A percentile compares a stretch with the other conserved stretches of the same genome.
Evolutionary conservation across 176 grass and related monocot species (phyloP).

Genomic region (Eremochloa ophiuroides): DNA sequence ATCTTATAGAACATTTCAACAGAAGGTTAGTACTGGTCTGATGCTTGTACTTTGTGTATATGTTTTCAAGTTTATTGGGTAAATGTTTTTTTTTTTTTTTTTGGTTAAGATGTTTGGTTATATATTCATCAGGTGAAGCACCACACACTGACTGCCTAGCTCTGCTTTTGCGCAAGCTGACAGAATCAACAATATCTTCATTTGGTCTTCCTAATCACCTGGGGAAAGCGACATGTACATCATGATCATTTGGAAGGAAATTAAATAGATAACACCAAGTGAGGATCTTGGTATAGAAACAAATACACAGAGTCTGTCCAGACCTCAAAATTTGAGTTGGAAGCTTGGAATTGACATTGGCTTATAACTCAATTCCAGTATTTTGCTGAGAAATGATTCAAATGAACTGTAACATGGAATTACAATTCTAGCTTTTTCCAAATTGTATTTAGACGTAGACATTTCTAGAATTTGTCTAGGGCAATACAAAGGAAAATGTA

Average conservation of each 20-base stretch:
- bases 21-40: constrained; percentile 24
- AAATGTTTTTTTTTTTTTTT: background rate
- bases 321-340: background rate
- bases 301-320: background rate
- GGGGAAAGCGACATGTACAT: background rate
- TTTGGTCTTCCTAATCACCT: background rate
- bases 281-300: background rate
- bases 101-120: background rate
- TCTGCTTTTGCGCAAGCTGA: constrained; percentile 8
- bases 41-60: background rate
- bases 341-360: constrained; percentile 7
- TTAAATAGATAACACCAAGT: background rate
- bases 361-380: background rate
- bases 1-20: constrained; percentile 5
- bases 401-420: background rate
- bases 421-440: constrained; percentile 3
- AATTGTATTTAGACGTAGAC: constrained; percentile 14
- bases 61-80: background rate
- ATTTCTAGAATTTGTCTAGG: constrained; percentile 22
- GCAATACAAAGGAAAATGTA: constrained; percentile 6
- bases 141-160: background rate
- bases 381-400: constrained; percentile 14
- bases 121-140: constrained; percentile 20
- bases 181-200: background rate
- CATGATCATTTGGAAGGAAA: constrained; percentile 7